Conservation (phyloP, 352 stramenopile species). For the Phytophthora crassamura region DNA sequence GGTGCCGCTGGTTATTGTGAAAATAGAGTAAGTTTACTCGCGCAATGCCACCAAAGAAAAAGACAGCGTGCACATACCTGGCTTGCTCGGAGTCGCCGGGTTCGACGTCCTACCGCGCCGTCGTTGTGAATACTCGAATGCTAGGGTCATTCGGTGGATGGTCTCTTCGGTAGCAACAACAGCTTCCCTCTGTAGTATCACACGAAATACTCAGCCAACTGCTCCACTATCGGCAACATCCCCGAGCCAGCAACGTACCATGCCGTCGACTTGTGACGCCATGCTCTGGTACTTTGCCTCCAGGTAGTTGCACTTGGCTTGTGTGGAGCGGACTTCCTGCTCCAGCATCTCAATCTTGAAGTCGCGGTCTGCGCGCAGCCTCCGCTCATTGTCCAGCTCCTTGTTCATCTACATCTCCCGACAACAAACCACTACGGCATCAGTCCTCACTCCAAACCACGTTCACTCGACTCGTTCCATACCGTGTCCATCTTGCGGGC, state of each 20-base stretch:
- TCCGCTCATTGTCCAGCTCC: conserved; percentile 36
- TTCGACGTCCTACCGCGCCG: conserved; percentile 20
- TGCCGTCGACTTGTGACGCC: conserved; percentile 40
- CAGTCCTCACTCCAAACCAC: not conserved
- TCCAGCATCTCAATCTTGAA: conserved; percentile 50
- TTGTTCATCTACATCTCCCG: conserved; percentile 33
- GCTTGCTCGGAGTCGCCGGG: conserved; percentile 29
- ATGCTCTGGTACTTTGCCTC: conserved; percentile 51
- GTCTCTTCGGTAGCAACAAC: conserved; percentile 43
- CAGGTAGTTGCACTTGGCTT: conserved; percentile 49
- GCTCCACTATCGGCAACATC: too few species aligned
- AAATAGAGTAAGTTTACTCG: conserved; percentile 3
- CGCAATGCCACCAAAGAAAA: not conserved
- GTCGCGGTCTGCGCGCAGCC: conserved; percentile 37
- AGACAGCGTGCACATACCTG: conserved; percentile 12
- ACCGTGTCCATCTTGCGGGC: conserved; percentile 45
- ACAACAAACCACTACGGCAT: not conserved
- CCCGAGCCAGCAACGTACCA: conserved; percentile 27
- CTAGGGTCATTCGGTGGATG: conserved; percentile 38
- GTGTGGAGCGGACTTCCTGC: conserved; percentile 48
- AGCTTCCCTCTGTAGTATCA: conserved; percentile 28
- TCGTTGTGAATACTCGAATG: conserved; percentile 34
- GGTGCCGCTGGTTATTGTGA: conserved; percentile 4
- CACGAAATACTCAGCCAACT: not conserved
- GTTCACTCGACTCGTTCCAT: not conserved